Conservation (phyloP, 257 asterid species). For the Penstemon eatonii region DNA sequence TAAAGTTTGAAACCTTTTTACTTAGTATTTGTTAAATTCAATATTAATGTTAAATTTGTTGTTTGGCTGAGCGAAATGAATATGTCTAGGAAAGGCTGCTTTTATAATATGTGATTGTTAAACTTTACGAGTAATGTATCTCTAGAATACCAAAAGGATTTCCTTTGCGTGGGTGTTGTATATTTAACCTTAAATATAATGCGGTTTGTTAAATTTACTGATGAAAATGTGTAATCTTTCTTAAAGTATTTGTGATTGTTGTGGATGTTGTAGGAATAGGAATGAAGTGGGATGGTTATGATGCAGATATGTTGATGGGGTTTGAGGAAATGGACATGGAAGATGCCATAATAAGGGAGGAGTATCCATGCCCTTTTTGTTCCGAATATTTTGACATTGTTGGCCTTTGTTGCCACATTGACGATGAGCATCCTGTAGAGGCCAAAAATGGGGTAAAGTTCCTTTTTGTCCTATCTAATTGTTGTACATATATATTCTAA, state of each 20-base stretch:
- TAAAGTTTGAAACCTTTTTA: conserved; percentile 10
- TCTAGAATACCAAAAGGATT: not conserved
- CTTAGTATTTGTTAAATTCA: conserved; percentile 24
- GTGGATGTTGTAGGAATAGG: conserved; percentile 48
- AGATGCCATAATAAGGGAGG: conserved; percentile 63
- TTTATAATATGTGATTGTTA: not conserved
- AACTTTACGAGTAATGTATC: not conserved
- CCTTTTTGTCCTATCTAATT: conserved; percentile 11
- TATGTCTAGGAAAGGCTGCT: not conserved
- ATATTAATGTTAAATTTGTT: not conserved
- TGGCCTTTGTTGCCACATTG: conserved; percentile 85
- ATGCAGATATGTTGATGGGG: conserved; percentile 78
- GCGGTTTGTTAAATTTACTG: conserved; percentile 7
- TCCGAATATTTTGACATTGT: conserved; percentile 72
- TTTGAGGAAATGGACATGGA: conserved; percentile 75
- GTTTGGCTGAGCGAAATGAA: not conserved
- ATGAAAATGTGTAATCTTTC: not conserved
- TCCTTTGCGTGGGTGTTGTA: not conserved
- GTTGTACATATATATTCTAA: not conserved
- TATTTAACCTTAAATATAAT: not conserved
- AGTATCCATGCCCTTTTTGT: conserved; percentile 82
- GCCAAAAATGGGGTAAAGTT: conserved; percentile 70
- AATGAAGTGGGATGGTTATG: conserved; percentile 64
- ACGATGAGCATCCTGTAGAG: conserved; percentile 86
- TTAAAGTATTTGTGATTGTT: conserved; percentile 1